Base-by-base conservation (phyloP, 257 asterid genomes). In the Forsythia viridissima region DNA sequence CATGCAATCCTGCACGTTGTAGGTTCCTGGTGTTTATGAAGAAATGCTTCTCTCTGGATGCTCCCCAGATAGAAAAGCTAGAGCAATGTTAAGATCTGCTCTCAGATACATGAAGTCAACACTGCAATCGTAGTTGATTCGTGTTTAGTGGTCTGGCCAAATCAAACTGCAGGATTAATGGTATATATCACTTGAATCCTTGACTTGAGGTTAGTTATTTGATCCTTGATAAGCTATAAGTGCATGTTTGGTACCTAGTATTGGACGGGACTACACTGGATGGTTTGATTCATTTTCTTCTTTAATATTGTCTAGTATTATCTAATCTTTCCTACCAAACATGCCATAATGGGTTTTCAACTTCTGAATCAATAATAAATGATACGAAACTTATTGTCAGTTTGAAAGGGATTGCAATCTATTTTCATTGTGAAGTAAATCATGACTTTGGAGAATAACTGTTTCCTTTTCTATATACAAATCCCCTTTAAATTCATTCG, bases 21-120 rank as follows among this genome's bases (percentile, higher is more conserved):
- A 94, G 99, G 98, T 94, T 80, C 99, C 99, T 55, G 93, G 90
- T 12, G 98, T 94, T 73, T 94, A 90, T 39, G 97, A 93, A 89
- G 99, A 93, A 85, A 94, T 94, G 99, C 92, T 93, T 65, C 84
- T 83, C 13, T 91, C 92, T 38, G 99, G 97, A 76, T 90, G 98
- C 83, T 74, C 77, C 44, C 99, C 99, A 40, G 98, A 94, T 85
- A 88, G 92, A 80, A 94, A 94, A 91, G 96, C 98, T 43, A 89
- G 97, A 91, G 97, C 97, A 4, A 92, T 93, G 97, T 80, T 94
- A 73, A 88, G 97, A 78, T 94, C 99, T 69, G 99, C 99, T 78
- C 86, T 94, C 63, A 83, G 87, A 84, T 94, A 93, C 90, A 80
- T 94, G 90, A 93, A 93, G 81, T 89, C 98, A 55, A 74, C 90